Conservation (phyloP, 2,329 filamentous ascomycete species). For the Neocatenulostroma microsporum region DNA sequence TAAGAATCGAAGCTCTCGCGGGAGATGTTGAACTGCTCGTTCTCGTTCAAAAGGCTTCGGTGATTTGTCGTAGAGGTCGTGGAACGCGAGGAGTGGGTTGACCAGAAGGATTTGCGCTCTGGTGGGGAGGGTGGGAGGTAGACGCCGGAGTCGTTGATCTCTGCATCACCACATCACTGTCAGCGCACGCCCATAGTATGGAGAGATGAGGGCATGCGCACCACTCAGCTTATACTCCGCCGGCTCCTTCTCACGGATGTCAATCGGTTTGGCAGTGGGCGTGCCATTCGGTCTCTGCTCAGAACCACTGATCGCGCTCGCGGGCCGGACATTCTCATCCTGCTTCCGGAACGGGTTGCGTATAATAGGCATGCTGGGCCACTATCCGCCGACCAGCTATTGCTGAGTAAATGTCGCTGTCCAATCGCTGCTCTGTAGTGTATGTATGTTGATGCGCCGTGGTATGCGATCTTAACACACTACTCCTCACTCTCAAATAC, state of each 20-base stretch:
- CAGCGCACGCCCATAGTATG: too few species aligned
- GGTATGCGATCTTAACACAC: not conserved
- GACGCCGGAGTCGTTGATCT: constrained; percentile 91
- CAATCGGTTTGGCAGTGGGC: constrained; percentile 30
- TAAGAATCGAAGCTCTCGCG: constrained; percentile 97
- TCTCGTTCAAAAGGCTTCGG: constrained; percentile 56
- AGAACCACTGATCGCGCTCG: constrained; percentile 2
- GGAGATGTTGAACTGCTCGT: constrained; percentile 91
- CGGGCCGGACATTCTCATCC: constrained; percentile 29
- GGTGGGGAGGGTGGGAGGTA: constrained; percentile 92
- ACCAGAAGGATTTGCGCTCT: constrained; percentile 66
- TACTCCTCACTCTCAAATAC: constrained; percentile 4
- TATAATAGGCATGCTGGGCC: constrained; percentile 29
- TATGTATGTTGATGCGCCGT: not conserved
- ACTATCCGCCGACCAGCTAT: not conserved
- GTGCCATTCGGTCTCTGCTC: constrained; percentile 11
- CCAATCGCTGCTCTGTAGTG: not conserved
- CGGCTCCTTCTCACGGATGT: constrained; percentile 33
- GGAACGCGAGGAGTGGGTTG: constrained; percentile 42
- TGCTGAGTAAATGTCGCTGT: constrained; percentile 2
- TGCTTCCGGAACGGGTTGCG: constrained; percentile 33
- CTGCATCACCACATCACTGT: constrained; percentile 40
- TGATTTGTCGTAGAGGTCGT: constrained; percentile 47
- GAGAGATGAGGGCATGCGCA: constrained; percentile 19
- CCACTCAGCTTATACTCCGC: constrained; percentile 48